phyloP scores from a whole-genome alignment of 139 green algal species.

The Volvox reticuliferus region DNA sequence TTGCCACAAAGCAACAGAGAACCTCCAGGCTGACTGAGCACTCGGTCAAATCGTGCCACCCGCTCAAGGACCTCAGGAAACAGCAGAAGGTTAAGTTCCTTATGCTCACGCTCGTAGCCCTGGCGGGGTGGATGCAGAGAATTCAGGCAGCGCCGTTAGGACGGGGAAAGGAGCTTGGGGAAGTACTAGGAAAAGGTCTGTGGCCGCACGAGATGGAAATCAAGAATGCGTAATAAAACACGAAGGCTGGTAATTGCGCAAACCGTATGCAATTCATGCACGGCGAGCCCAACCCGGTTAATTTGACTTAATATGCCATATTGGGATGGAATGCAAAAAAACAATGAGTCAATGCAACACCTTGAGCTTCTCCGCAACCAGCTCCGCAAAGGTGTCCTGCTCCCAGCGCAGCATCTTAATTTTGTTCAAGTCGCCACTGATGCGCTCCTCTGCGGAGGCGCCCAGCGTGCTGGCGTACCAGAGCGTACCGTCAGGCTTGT shows the following conservation, averaged over 20 bases:
- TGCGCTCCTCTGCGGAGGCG: slow-evolving; percentile 54
- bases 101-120: slow-evolving; percentile 78
- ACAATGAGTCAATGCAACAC: neutral
- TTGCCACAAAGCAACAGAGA: slow-evolving; percentile 77
- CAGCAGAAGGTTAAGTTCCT: slow-evolving; percentile 75
- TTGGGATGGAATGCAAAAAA: no score
- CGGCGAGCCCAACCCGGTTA: no score
- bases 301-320: no score
- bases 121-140: slow-evolving; percentile 9
- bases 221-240: no score
- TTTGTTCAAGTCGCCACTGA: slow-evolving; percentile 45
- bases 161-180: no score
- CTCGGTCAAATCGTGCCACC: slow-evolving; percentile 74
- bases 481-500: slow-evolving; percentile 26
- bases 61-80: slow-evolving; percentile 75
- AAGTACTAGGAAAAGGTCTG: no score
- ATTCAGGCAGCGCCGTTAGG: no score
- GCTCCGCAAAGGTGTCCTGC: slow-evolving; percentile 61
- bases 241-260: no score
- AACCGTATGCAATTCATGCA: no score
- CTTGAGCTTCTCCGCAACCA: slow-evolving; percentile 72
- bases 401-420: slow-evolving; percentile 59
- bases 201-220: no score
- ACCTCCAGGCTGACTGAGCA: slow-evolving; percentile 68
- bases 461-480: slow-evolving; percentile 61